phyloP scores from a whole-genome alignment of 2,329 filamentous ascomycete genomes.

The Hypoxylon sp. region DNA sequence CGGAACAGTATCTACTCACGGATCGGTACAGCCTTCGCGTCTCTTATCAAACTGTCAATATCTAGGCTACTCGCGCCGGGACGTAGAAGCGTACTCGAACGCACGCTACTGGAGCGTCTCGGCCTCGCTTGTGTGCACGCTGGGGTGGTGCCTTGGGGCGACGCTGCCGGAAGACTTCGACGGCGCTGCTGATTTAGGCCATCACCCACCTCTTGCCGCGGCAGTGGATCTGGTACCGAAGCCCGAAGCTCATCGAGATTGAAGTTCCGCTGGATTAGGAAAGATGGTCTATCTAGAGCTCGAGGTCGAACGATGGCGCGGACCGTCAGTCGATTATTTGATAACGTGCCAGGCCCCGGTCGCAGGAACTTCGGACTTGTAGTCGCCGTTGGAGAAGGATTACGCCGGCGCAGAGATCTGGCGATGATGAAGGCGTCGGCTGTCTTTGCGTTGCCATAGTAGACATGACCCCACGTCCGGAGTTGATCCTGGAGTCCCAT shows the following conservation, averaged over 20 bases:
- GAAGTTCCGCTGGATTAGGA: constrained; percentile 65
- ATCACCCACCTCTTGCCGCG: neutral
- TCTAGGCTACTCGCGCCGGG: constrained; percentile 38
- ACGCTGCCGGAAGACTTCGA: neutral
- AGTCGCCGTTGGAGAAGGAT: constrained; percentile 9
- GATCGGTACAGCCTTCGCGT: constrained; percentile 58
- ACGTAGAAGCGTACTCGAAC: constrained; percentile 40
- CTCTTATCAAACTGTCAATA: constrained; percentile 46
- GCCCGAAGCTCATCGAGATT: constrained; percentile 63
- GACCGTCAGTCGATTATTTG: constrained; percentile 53
- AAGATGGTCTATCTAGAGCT: constrained; percentile 57
- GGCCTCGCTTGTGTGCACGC: constrained; percentile 26
- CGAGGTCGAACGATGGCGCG: constrained; percentile 61
- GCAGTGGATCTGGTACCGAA: constrained; percentile 58
- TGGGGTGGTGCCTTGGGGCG: neutral
- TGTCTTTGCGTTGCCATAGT: constrained; percentile 57
- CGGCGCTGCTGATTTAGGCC: constrained; percentile 6
- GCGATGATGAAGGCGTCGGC: constrained; percentile 63
- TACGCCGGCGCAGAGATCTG: constrained; percentile 55
- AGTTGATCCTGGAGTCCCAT: constrained; percentile 53
- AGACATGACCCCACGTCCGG: constrained; percentile 58
- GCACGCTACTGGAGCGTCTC: constrained; percentile 47
- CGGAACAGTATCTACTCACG: constrained; percentile 56
- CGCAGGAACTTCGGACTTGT: neutral
- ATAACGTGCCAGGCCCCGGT: neutral